These are phyloP conservation scores for Populus alba DNA, from an alignment of 345 rosid genomes.

Conservation along the genomic window DNA sequence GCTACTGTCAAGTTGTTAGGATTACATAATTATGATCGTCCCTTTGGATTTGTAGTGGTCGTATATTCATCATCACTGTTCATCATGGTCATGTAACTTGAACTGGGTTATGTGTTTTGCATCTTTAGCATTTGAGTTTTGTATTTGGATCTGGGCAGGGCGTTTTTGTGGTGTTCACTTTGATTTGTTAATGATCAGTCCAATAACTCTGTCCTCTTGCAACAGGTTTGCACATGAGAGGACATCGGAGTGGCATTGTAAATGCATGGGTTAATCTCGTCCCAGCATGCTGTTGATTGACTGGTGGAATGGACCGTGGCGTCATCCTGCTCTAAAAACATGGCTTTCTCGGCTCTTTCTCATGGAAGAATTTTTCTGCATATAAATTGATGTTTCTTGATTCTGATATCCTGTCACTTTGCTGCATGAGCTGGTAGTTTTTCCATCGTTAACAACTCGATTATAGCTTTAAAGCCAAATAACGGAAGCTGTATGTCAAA, in stretches of 20 bases:
- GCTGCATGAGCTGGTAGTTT: background rate
- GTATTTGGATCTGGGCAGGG: background rate
- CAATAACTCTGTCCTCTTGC: background rate
- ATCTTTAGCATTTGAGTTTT: background rate
- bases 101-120: background rate
- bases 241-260: too few relatives aligned
- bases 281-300: background rate
- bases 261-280: too few relatives aligned
- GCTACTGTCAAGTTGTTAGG: background rate
- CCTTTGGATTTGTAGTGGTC: background rate
- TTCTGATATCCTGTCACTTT: background rate
- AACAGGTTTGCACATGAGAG: background rate
- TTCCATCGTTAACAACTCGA: background rate
- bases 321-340: background rate
- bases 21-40: background rate
- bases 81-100: background rate
- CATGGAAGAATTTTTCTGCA: background rate
- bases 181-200: background rate
- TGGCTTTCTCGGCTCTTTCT: background rate
- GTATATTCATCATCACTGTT: background rate
- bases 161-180: background rate
- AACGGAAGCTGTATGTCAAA: background rate
- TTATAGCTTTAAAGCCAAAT: background rate
- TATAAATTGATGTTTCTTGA: background rate
- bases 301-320: background rate